phyloP scores from a whole-genome alignment of 1,284 basidiomycete species.

The Pseudozyma sp. region DNA sequence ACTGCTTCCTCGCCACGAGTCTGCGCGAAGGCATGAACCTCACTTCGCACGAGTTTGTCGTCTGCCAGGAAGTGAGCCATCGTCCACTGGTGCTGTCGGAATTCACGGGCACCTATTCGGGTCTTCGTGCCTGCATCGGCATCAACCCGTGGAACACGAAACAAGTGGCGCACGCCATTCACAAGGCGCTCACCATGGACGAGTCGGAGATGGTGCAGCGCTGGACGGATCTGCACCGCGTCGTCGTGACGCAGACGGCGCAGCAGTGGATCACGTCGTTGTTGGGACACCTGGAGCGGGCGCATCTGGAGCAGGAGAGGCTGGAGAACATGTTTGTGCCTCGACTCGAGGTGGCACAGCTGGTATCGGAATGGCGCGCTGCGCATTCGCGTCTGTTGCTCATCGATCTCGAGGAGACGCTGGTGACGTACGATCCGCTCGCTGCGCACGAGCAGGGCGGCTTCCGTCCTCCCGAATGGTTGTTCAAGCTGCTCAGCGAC shows the following conservation, averaged over 20 bases:
- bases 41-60: constrained; percentile 84
- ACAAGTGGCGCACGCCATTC: constrained; percentile 76
- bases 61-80: constrained; percentile 73
- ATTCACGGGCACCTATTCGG: constrained; percentile 88
- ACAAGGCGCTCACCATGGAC: constrained; percentile 80
- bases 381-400: constrained; percentile 76
- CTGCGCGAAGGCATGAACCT: constrained; percentile 89
- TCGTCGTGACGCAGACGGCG: constrained; percentile 87
- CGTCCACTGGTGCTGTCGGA: constrained; percentile 78
- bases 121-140: constrained; percentile 84
- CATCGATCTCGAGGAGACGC: constrained; percentile 82
- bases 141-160: constrained; percentile 75
- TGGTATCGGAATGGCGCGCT: constrained; percentile 70
- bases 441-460: constrained; percentile 66
- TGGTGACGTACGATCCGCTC: constrained; percentile 72
- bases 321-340: constrained; percentile 63
- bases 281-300: constrained; percentile 71
- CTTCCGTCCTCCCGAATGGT: constrained; percentile 74
- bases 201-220: constrained; percentile 78
- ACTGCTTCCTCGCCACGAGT: constrained; percentile 86
- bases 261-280: constrained; percentile 85
- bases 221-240: constrained; percentile 86
- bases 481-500: constrained; percentile 74
- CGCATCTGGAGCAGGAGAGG: constrained; percentile 62
- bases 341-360: constrained; percentile 64